These are phyloP conservation scores for Mycosarcoma mackinlayi DNA, from an alignment of 1,284 basidiomycete species.

Conservation along the genomic window DNA sequence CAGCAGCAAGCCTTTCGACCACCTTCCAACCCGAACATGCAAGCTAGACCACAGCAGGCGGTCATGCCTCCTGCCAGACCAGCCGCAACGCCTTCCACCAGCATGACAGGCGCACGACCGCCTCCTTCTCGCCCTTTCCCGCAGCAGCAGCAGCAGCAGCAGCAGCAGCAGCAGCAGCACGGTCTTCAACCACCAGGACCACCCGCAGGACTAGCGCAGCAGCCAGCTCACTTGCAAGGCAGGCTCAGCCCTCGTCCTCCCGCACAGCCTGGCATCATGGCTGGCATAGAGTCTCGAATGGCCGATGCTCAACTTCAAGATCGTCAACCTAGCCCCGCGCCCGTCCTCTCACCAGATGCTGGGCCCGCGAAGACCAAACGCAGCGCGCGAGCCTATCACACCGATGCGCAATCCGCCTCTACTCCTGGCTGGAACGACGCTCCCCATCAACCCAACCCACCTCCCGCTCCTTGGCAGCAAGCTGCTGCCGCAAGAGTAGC, in stretches of 20 bases:
- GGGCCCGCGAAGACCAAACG: conserved; percentile 62
- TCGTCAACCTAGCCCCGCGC: conserved; percentile 29
- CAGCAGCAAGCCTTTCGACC: conserved; percentile 22
- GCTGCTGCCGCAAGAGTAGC: conserved; percentile 60
- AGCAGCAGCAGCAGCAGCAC: too few species aligned
- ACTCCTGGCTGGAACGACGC: conserved; percentile 63
- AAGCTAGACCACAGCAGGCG: conserved; percentile 36
- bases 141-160: too few species aligned
- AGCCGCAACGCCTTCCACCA: conserved; percentile 13
- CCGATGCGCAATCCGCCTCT: conserved; percentile 47
- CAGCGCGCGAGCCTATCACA: conserved; percentile 67
- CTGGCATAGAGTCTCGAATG: conserved; percentile 44
- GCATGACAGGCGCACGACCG: conserved; percentile 26
- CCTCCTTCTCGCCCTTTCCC: conserved; percentile 31
- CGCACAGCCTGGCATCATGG: conserved; percentile 21
- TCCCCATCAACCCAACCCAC: conserved; percentile 51
- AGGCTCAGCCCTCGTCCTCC: conserved; percentile 40
- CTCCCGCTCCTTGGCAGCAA: conserved; percentile 63
- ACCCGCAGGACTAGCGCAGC: conserved; percentile 7
- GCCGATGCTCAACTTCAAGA: conserved; percentile 42
- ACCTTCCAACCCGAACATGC: conserved; percentile 22
- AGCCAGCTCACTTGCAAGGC: conserved; percentile 23
- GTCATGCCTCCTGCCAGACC: conserved; percentile 28
- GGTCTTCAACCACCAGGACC: conserved; percentile 6
- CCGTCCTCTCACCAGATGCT: conserved; percentile 18